These are phyloP conservation scores for Aspergillus brunneoviolaceus DNA, from an alignment of 2,329 filamentous ascomycete genomes.

Conservation along the genomic window DNA sequence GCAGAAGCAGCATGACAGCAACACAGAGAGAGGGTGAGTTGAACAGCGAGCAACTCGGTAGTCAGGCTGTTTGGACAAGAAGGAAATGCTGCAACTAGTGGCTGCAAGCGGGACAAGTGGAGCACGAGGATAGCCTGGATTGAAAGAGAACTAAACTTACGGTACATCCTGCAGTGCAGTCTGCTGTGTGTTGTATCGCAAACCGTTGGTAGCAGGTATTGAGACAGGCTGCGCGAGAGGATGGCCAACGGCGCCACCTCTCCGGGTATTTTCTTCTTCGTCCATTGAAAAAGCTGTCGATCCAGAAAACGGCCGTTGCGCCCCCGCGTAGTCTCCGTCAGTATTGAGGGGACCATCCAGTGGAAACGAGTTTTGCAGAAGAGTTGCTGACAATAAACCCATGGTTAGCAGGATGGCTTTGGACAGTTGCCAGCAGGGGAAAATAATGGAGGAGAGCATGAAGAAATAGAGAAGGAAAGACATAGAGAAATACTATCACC, in stretches of 20 bases:
- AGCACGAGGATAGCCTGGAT: constrained; percentile 35
- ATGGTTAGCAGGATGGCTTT: constrained; percentile 25
- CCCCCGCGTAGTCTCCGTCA: constrained; percentile 41
- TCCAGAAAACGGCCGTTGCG: constrained; percentile 36
- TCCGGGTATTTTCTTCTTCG: constrained; percentile 51
- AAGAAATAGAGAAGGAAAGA: constrained; percentile 27
- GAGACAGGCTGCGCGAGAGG: constrained; percentile 46
- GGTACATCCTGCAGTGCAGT: constrained; percentile 52
- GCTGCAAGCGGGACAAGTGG: constrained; percentile 31
- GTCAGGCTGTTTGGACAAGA: constrained; percentile 34
- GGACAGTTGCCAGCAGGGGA: constrained; percentile 6
- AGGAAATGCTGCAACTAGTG: constrained; percentile 32
- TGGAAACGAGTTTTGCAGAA: constrained; percentile 37
- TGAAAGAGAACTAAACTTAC: constrained; percentile 56
- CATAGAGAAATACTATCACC: neutral
- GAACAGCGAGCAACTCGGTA: neutral
- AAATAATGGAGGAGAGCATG: neutral
- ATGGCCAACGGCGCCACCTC: constrained; percentile 51
- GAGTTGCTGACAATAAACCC: constrained; percentile 27
- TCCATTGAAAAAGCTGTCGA: constrained; percentile 37
- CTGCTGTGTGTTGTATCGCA: constrained; percentile 55
- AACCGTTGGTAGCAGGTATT: constrained; percentile 48
- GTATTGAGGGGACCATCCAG: constrained; percentile 41
- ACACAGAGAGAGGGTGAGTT: constrained; percentile 15
- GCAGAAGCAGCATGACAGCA: neutral